A percentile compares a stretch with the other conserved stretches of the same genome.
These are phyloP conservation scores for Talaromyces rugulosus DNA, from an alignment of 2,329 filamentous ascomycete species.

Conservation along the genomic window DNA sequence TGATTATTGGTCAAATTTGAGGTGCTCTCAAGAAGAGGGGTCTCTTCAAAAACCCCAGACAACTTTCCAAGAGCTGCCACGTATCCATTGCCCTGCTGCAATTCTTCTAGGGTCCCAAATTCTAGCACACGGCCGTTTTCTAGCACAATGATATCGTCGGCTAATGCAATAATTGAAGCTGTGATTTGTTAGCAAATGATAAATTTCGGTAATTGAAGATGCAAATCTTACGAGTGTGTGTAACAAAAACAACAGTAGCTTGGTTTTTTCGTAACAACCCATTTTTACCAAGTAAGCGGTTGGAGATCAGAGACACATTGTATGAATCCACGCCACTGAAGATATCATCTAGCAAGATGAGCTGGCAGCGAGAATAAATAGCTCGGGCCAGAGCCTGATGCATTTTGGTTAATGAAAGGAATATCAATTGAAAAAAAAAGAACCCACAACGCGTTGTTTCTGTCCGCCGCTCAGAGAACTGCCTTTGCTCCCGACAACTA, in stretches of 20 bases:
- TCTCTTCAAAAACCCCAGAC: too few species aligned
- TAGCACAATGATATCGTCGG: background rate
- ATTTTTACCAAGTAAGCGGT: slow-evolving; percentile 3
- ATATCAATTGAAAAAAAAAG: slow-evolving; percentile 17
- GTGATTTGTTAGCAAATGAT: background rate
- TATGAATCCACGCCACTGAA: slow-evolving; percentile 10
- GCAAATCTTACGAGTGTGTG: slow-evolving; percentile 4
- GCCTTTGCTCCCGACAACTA: slow-evolving; percentile 65
- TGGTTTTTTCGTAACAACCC: slow-evolving; percentile 1
- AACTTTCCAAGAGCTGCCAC: too few species aligned
- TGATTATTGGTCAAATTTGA: too few species aligned
- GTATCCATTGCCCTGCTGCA: too few species aligned
- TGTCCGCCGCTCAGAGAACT: slow-evolving; percentile 77
- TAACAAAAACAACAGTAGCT: slow-evolving; percentile 8
- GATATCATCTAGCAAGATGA: slow-evolving; percentile 9
- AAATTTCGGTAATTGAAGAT: too few species aligned
- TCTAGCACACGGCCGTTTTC: background rate
- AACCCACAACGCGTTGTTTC: slow-evolving; percentile 65
- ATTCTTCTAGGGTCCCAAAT: too few species aligned
- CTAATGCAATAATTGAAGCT: background rate
- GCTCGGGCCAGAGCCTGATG: slow-evolving; percentile 37
- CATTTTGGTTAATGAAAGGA: too few species aligned
- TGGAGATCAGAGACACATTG: slow-evolving; percentile 3
- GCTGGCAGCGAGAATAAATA: slow-evolving; percentile 39
- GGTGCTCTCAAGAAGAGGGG: too few species aligned